Conservation (phyloP, 2,329 filamentous ascomycete genomes). For the Fusarium nodosum region DNA sequence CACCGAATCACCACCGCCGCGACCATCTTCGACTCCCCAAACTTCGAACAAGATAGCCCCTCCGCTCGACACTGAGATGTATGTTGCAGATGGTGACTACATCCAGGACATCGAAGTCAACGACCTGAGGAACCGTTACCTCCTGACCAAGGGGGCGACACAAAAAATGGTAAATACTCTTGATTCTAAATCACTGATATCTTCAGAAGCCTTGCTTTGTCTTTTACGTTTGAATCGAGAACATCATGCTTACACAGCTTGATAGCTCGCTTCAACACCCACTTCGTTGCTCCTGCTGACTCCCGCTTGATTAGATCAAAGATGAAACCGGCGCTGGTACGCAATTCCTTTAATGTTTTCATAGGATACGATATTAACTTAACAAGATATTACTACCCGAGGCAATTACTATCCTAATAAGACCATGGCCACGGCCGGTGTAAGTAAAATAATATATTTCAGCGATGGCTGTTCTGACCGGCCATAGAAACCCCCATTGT, state of each 20-base stretch:
- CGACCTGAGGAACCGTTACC: constrained; percentile 95
- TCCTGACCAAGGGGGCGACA: constrained; percentile 94
- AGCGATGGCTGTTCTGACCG: constrained; percentile 7
- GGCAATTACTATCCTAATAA: constrained; percentile 98
- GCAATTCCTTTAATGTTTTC: constrained; percentile 62
- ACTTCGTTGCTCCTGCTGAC: constrained; percentile 95
- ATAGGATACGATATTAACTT: constrained; percentile 69
- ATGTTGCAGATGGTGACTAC: constrained; percentile 95
- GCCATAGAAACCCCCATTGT: constrained; percentile 86
- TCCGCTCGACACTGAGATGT: constrained; percentile 86
- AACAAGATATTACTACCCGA: constrained; percentile 95
- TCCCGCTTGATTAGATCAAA: constrained; percentile 97
- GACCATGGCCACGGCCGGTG: constrained; percentile 92
- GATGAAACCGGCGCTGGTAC: constrained; percentile 99
- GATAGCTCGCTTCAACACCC: constrained; percentile 72
- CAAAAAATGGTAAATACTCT: constrained; percentile 99
- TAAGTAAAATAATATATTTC: constrained; percentile 63
- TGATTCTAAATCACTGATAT: constrained; percentile 54
- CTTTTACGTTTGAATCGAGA: constrained; percentile 64
- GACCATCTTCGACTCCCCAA: constrained; percentile 52
- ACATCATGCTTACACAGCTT: constrained; percentile 78
- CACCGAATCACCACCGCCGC: constrained; percentile 62
- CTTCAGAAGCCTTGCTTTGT: constrained; percentile 53
- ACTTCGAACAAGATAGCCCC: constrained; percentile 56
- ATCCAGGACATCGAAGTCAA: constrained; percentile 99